Evolutionary conservation across 2,329 filamentous ascomycete genomes (phyloP).

Genomic region (Pestalotiopsis sp.): DNA sequence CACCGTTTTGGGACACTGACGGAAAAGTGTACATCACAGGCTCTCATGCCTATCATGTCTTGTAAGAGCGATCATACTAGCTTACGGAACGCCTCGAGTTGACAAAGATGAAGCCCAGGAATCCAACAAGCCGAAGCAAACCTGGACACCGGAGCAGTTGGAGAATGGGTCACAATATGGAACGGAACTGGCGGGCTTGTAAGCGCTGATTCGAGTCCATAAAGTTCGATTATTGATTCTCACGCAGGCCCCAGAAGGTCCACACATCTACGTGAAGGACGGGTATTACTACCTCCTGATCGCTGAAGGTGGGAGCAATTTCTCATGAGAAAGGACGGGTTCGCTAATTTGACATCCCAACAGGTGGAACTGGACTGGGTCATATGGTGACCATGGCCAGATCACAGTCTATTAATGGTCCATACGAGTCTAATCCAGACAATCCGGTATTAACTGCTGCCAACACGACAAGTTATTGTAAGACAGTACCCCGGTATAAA

Average conservation of each 20-base stretch:
- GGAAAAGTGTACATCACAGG: constrained; percentile 54
- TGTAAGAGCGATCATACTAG: constrained; percentile 19
- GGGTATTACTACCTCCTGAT: constrained; percentile 56
- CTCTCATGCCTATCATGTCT: constrained; percentile 39
- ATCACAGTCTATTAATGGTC: constrained; percentile 42
- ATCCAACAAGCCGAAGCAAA: constrained; percentile 42
- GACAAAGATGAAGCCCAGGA: constrained; percentile 31
- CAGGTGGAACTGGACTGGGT: constrained; percentile 48
- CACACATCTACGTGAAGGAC: constrained; percentile 55
- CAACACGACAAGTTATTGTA: constrained; percentile 44
- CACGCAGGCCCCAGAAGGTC: constrained; percentile 49
- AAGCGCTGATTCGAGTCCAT: constrained; percentile 11
- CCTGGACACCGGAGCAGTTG: constrained; percentile 41
- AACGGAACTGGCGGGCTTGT: constrained; percentile 46
- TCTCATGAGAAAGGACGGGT: neutral
- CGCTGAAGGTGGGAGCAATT: constrained; percentile 44
- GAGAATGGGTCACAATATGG: constrained; percentile 45
- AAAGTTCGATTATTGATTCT: neutral
- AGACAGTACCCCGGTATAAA: neutral
- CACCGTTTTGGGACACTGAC: constrained; percentile 58
- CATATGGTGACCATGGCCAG: constrained; percentile 54
- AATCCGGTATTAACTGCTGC: constrained; percentile 51
- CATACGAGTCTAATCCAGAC: constrained; percentile 42
- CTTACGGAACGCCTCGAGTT: neutral
- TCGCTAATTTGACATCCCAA: neutral